Percentiles rank a stretch among this genome's conserved stretches.
phyloP scores from a whole-genome alignment of 78 protist species.

The Salpingoeca rosetta region DNA sequence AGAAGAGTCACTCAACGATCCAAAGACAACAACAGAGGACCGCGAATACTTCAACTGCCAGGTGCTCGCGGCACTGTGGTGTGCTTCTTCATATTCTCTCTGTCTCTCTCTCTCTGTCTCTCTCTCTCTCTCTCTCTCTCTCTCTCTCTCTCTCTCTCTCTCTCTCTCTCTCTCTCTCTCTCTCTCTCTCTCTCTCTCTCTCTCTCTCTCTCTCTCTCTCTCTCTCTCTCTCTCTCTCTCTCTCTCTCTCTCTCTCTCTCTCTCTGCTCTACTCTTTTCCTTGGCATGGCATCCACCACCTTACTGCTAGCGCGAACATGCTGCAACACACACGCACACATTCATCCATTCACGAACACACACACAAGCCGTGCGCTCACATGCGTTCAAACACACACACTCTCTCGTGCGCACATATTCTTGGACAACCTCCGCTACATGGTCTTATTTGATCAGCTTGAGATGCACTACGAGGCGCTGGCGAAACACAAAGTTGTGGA shows the following conservation, averaged over 20 bases:
- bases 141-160: background rate
- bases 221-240: conserved; percentile 13
- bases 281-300: background rate
- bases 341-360: too few relatives aligned
- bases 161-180: conserved; percentile 6
- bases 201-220: background rate
- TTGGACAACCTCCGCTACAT: background rate
- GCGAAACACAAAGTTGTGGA: background rate
- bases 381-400: background rate
- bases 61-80: background rate
- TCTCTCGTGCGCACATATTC: too few relatives aligned
- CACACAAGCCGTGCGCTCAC: background rate
- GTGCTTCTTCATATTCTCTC: background rate
- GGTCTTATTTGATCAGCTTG: background rate
- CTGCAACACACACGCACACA: too few relatives aligned
- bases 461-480: background rate
- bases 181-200: conserved; percentile 16
- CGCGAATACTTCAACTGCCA: background rate
- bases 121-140: background rate
- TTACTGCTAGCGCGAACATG: background rate
- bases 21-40: background rate
- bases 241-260: conserved; percentile 11
- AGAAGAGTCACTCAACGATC: background rate
- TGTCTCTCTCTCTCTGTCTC: background rate
- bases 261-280: too few relatives aligned